Evolutionary conservation across 345 rosid genomes (phyloP), one percentile per base, ranked within the genome.

Genomic region (Brassica incana): DNA sequence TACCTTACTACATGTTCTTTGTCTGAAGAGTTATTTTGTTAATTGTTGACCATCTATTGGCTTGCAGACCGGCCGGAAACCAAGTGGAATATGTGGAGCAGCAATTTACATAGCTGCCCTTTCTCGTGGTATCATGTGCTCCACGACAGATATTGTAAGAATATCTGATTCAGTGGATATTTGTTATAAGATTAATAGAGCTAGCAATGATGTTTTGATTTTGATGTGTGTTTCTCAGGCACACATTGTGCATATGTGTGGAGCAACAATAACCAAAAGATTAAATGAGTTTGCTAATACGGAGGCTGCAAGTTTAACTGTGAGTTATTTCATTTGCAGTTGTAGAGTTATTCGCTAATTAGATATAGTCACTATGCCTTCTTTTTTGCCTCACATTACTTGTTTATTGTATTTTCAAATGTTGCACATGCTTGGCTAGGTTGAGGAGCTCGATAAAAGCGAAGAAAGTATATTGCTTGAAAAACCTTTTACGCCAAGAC

Each of bases 241-340:
- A 70, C 84, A 85, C 72, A 65, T 95, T 0, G 25, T 23, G 25
- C 25, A 23, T 23, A 23, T 23, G 73, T 89, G 97, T 81, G 99
- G 88, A 86, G 94, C 94, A 84, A 95, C 99, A 10, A 75, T 92
- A 79, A 85, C 92, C 74, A 90, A 90, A 86, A 85, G 95, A 50
- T 85, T 95, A 86, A 77, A 80, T 78, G 99, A 95, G 85, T 95
- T 95, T 79, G 97, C 86, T 87, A 84, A 85, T 72, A 92, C 98
- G 0, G 91, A 92, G 58, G 85, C 99, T 18, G 93, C 92, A 67
- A 86, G 85, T 85, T 88, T 93, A 79, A 93, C 88, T 82, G 99
- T 95, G 89, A 79, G 87, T 79, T 30, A 14, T 63, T 63, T 63
- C 68, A 64, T 48, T 48, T 48, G 50, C 50, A 43, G 62, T 8